Evolutionary conservation across 352 stramenopile species (phyloP).

Genomic region (Phytophthora syringae): DNA sequence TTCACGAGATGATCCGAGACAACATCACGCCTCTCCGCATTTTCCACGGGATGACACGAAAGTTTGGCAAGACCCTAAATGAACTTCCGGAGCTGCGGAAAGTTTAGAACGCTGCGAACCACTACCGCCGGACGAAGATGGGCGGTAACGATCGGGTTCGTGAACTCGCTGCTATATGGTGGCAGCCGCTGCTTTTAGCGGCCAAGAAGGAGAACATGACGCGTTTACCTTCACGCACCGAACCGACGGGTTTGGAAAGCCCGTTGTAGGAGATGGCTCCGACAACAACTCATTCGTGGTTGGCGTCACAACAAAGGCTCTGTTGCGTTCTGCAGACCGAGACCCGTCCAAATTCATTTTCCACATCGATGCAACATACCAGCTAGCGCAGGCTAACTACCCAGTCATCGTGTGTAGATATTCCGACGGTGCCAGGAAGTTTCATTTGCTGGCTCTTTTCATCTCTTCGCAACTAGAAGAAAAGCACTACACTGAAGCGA

Average conservation of each 20-base stretch:
- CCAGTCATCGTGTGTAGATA: slow-evolving; percentile 8
- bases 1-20: not conserved
- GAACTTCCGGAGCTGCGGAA: slow-evolving; percentile 3
- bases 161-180: not conserved
- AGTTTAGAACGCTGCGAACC: slow-evolving; percentile 8
- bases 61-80: slow-evolving; percentile 3
- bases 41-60: slow-evolving; percentile 5
- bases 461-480: slow-evolving; percentile 13
- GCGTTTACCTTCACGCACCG: slow-evolving; percentile 4
- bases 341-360: slow-evolving; percentile 4
- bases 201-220: slow-evolving; percentile 4
- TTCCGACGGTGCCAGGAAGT: not conserved
- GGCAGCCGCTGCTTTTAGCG: not conserved
- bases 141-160: not conserved
- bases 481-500: slow-evolving; percentile 1
- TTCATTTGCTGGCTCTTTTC: slow-evolving; percentile 13
- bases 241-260: not conserved
- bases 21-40: slow-evolving; percentile 7
- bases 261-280: not conserved
- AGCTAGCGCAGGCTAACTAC: slow-evolving; percentile 7
- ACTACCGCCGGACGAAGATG: not conserved
- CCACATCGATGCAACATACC: slow-evolving; percentile 15
- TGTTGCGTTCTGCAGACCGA: not conserved
- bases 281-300: slow-evolving; percentile 1
- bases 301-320: not conserved